Evolutionary conservation across 2,329 filamentous ascomycete species (phyloP), one percentile per base, ranked within the genome.

Genomic region (Mycosphaerelloides madeirae): DNA sequence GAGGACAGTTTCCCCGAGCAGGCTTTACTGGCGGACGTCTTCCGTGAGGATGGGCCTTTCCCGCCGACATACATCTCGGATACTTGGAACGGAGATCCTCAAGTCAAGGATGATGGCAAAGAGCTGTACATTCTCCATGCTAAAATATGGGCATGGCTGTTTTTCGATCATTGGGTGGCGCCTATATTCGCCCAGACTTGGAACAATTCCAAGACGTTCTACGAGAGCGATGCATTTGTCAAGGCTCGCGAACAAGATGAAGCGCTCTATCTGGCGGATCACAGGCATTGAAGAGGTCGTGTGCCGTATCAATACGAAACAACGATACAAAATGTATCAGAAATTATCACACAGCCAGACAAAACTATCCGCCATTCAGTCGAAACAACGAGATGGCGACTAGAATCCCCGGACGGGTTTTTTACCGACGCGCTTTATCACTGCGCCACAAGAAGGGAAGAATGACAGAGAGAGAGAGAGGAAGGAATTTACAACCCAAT

Each of bases 1-100:
- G 65, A 63, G 22, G 52, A 65, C 38, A 41, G 53, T 13, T 59
- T 62, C 58, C 60, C 60, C 0, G 63, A 65, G 44, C 63, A 66
- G 42, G 61, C 61, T 2, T 64, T 64, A 22, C 31, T 66, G 7
- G 63, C 63, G 22, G 63, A 63, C 60, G 57, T 63, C 34, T 66
- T 65, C 38, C 44, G 49, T 6, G 40, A 49, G 1, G 48, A 57
- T 1, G 57, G 61, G 0, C 58, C 62, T 4, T 65, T 60, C 40
- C 62, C 63, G 2, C 48, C 53, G 3, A 55, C 51, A 1, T 35
- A 36, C 28, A 37, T 65, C 19, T 53, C 58, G 3, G 51, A 61
- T 19, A 40, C 56, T 38, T 66, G 58, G 52, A 62, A 61, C 6
- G 62, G 56, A 0, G 59, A 58, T 31, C 64, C 61, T 14, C 57